Conservation (phyloP, 805 yeast genomes). For the Trichomonascus vanleenenianus region DNA sequence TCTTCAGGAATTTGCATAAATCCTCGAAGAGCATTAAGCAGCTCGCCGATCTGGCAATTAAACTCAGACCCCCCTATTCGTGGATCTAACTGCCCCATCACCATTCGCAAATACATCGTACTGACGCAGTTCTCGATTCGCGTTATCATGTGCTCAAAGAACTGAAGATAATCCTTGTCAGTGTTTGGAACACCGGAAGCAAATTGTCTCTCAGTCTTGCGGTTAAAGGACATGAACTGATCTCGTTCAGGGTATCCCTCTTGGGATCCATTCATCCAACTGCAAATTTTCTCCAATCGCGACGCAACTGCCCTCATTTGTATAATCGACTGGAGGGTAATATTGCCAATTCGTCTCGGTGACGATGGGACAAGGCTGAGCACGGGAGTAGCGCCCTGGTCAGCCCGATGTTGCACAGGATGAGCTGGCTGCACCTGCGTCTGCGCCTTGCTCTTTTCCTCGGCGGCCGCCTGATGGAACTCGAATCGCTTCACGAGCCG, state of each 20-base stretch:
- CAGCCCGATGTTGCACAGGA: not conserved
- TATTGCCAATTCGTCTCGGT: constrained; percentile 10
- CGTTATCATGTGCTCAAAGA: constrained; percentile 26
- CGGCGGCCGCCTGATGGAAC: constrained; percentile 12
- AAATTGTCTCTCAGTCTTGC: constrained; percentile 11
- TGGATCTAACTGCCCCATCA: constrained; percentile 3
- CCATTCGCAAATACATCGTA: constrained; percentile 21
- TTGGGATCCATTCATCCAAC: constrained; percentile 11
- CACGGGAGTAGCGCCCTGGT: not conserved
- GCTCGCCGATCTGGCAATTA: too few species aligned
- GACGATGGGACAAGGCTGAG: constrained; percentile 3
- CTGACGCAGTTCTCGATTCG: constrained; percentile 27
- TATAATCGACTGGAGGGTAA: constrained; percentile 13
- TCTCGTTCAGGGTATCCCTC: constrained; percentile 3
- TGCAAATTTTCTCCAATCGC: constrained; percentile 21
- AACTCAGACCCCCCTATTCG: too few species aligned
- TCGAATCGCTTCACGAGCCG: constrained; percentile 11
- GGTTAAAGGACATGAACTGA: constrained; percentile 8
- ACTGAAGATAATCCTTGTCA: constrained; percentile 18
- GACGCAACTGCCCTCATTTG: constrained; percentile 15
- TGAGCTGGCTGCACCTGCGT: not conserved
- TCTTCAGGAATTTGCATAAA: too few species aligned
- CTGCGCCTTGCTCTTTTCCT: constrained; percentile 2
- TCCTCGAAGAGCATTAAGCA: too few species aligned
- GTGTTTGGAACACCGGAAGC: constrained; percentile 17